These are phyloP conservation scores for Posidonia oceanica DNA, from an alignment of 116 monocot species.

Conservation along the genomic window DNA sequence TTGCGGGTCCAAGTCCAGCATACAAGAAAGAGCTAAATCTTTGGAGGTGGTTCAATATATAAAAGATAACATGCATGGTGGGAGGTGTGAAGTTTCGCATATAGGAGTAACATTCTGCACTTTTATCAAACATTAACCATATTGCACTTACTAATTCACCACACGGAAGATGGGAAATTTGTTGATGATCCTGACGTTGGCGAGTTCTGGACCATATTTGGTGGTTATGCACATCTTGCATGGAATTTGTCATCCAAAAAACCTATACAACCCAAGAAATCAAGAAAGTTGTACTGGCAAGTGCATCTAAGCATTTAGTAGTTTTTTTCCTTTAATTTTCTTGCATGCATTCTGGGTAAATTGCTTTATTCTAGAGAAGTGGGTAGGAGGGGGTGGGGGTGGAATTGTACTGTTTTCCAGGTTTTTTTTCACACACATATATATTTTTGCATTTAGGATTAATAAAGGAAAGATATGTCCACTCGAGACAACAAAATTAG, in stretches of 20 bases:
- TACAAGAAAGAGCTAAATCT: conserved; percentile 53
- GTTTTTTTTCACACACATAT: too few species aligned
- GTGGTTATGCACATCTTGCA: conserved; percentile 53
- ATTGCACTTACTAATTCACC: not conserved
- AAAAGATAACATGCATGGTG: conserved; percentile 37
- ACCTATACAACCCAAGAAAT: not conserved
- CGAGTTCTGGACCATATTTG: conserved; percentile 62
- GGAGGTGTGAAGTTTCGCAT: conserved; percentile 38
- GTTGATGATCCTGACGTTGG: conserved; percentile 45
- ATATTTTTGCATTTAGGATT: conserved; percentile 12
- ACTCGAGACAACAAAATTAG: conserved; percentile 18
- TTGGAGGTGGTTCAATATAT: conserved; percentile 57
- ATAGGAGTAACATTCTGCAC: conserved; percentile 23
- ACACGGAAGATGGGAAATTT: conserved; percentile 52
- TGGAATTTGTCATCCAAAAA: conserved; percentile 4
- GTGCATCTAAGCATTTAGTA: not conserved
- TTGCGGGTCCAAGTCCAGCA: conserved; percentile 43
- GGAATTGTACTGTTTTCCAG: too few species aligned
- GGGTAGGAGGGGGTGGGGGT: too few species aligned
- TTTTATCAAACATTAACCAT: not conserved
- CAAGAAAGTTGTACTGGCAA: conserved; percentile 34
- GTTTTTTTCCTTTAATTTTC: not conserved
- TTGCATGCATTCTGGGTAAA: not conserved
- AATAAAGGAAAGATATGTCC: conserved; percentile 32
- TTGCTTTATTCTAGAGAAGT: too few species aligned